Evolutionary conservation across 1,284 basidiomycete species (phyloP), one percentile per base, ranked within the genome.

Genomic region (Lentinula novae-zelandiae): DNA sequence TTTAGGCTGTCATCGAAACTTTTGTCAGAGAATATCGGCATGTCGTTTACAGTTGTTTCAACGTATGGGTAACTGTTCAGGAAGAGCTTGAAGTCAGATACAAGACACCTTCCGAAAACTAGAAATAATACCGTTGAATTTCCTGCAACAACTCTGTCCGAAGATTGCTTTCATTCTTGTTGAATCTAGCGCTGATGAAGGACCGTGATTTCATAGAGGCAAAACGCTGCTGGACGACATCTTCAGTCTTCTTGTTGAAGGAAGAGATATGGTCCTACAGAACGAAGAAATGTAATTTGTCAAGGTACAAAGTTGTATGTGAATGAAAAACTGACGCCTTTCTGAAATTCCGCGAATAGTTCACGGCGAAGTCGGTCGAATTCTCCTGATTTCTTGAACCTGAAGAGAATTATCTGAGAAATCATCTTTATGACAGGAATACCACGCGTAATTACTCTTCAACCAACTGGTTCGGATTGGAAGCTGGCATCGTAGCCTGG

Each of bases 381-480:
- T 73, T 91, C 87, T 33, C 89, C 90, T 6, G 87, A 89, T 67
- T 86, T 87, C 71, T 91, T 90, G 77, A 90, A 91, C 66, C 89
- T 91, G 68, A 12, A 17, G 51, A 33, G 12, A 5, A 15, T n/a
- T 5, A 1, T n/a, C 9, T 12, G 12, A 27, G 13, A 50, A 15
- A 8, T 1, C 4, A 27, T 13, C 12, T 44, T 13, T 44, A 4
- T 27, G 27, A 27, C n/a, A 48, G 3, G 33, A 10, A 33, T n/a
- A 48, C n/a, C 9, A 17, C 38, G 17, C 8, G 40, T 31, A 48
- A 55, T 48, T 54, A 63, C 64, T 61, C 57, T 31, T 63, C 62
- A 12, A 65, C 60, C 10, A 65, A 55, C 38, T 65, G 46, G 15
- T 34, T 52, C 5, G 44, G 58, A 56, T 52, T 59, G 38, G 53